Conservation (phyloP, 179 eudicot species). For the Pouteria campechiana region DNA sequence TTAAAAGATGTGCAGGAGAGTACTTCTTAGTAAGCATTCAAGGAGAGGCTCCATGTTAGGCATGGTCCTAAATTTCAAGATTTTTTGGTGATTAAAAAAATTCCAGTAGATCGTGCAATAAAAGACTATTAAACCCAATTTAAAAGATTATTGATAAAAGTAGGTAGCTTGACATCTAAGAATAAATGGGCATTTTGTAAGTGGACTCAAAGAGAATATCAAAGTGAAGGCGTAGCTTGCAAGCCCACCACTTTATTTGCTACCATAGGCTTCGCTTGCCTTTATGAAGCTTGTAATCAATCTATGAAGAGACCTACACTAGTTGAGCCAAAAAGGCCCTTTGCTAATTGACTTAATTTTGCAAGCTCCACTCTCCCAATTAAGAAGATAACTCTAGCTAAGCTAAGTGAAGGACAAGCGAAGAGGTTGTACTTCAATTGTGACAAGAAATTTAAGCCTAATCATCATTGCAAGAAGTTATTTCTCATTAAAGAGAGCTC, state of each 20-base stretch:
- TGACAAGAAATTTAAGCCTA: slow-evolving; percentile 2
- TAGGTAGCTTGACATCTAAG: background rate
- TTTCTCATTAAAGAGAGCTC: background rate
- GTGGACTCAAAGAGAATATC: background rate
- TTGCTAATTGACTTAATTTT: no score
- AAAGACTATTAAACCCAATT: background rate
- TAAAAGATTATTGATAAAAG: background rate
- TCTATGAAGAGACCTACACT: no score
- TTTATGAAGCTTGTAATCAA: background rate
- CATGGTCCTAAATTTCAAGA: background rate
- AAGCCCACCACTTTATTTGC: background rate
- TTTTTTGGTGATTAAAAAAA: background rate
- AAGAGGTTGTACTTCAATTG: slow-evolving; percentile 2
- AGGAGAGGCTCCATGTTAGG: background rate
- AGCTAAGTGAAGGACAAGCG: background rate
- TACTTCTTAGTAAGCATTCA: background rate
- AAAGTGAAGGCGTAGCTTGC: background rate
- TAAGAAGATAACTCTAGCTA: background rate
- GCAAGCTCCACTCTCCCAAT: no score
- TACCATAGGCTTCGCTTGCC: background rate
- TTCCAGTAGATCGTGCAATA: background rate
- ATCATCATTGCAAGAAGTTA: background rate
- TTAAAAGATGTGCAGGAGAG: background rate
- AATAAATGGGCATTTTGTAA: background rate
- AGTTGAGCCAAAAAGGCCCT: no score